These are phyloP conservation scores for Colletotrichum gloeosporioides DNA, from an alignment of 2,329 filamentous ascomycete genomes.

Conservation along the genomic window DNA sequence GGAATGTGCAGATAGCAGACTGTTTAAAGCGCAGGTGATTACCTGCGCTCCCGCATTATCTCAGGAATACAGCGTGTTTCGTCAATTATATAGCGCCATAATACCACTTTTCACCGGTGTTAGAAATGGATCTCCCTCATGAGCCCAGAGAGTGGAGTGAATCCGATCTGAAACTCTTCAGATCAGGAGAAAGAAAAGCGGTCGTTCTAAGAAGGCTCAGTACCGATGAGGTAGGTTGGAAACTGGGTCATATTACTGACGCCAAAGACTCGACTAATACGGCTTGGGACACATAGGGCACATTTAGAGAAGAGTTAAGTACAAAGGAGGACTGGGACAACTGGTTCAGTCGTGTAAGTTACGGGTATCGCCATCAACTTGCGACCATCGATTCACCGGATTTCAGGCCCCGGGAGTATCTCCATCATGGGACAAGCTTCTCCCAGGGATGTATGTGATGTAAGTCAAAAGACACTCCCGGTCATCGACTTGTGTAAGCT, in stretches of 20 bases:
- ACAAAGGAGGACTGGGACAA: conserved; percentile 4
- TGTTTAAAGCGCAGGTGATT: not conserved
- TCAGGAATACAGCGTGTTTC: too few species aligned
- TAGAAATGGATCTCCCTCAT: not conserved
- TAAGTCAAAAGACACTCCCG: not conserved
- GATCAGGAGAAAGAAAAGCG: not conserved
- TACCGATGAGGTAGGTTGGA: not conserved
- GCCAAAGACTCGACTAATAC: fast-evolving
- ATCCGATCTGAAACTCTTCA: not conserved
- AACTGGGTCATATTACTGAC: fast-evolving
- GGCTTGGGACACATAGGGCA: fast-evolving
- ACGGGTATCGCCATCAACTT: fast-evolving
- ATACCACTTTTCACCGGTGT: not conserved
- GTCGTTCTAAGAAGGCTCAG: not conserved
- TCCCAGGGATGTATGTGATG: not conserved
- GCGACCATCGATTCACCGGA: fast-evolving
- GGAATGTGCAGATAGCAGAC: not conserved
- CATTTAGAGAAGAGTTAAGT: not conserved
- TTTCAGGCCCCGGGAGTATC: not conserved
- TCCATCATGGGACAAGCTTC: not conserved
- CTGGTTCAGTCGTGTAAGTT: not conserved
- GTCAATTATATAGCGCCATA: fast-evolving
- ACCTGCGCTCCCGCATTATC: not conserved
- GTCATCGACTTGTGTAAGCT: not conserved
- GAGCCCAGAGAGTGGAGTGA: not conserved